These are phyloP conservation scores for Zasmidium angulare DNA, from an alignment of 2,329 filamentous ascomycete species.

Conservation along the genomic window DNA sequence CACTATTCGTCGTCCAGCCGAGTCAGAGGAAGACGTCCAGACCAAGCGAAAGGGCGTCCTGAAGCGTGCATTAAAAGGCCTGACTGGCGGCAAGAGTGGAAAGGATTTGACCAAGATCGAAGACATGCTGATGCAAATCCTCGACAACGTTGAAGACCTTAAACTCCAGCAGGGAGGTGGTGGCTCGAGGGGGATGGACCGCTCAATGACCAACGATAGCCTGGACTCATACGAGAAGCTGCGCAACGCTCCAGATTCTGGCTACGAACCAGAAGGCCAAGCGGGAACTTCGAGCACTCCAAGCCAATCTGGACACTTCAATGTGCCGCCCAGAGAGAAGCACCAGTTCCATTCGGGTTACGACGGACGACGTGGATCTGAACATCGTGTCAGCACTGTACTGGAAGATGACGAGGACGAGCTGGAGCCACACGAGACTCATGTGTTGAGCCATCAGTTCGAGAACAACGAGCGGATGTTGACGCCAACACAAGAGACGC, in stretches of 20 bases:
- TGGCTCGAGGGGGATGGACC: constrained; percentile 21
- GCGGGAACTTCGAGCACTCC: constrained; percentile 72
- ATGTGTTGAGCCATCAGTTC: constrained; percentile 54
- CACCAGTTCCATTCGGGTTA: constrained; percentile 50
- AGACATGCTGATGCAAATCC: constrained; percentile 73
- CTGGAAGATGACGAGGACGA: constrained; percentile 80
- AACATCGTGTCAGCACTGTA: constrained; percentile 87
- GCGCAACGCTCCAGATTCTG: constrained; percentile 66
- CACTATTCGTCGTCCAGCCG: constrained; percentile 47
- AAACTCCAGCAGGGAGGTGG: constrained; percentile 39
- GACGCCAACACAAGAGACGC: constrained; percentile 59
- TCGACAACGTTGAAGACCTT: constrained; percentile 80
- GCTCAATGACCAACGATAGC: constrained; percentile 42
- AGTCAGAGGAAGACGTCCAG: constrained; percentile 59
- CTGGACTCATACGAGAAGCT: constrained; percentile 70
- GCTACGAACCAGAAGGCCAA: constrained; percentile 81
- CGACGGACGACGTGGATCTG: constrained; percentile 57
- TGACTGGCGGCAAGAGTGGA: constrained; percentile 76
- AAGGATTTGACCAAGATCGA: constrained; percentile 60
- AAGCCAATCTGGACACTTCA: constrained; percentile 72
- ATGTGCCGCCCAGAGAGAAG: constrained; percentile 31
- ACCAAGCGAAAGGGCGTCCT: constrained; percentile 92
- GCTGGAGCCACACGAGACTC: constrained; percentile 60
- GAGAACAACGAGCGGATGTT: constrained; percentile 61
- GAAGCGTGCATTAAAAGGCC: constrained; percentile 84